Evolutionary conservation across 2,329 filamentous ascomycete species (phyloP).

Genomic region (Pyricularia grisea): DNA sequence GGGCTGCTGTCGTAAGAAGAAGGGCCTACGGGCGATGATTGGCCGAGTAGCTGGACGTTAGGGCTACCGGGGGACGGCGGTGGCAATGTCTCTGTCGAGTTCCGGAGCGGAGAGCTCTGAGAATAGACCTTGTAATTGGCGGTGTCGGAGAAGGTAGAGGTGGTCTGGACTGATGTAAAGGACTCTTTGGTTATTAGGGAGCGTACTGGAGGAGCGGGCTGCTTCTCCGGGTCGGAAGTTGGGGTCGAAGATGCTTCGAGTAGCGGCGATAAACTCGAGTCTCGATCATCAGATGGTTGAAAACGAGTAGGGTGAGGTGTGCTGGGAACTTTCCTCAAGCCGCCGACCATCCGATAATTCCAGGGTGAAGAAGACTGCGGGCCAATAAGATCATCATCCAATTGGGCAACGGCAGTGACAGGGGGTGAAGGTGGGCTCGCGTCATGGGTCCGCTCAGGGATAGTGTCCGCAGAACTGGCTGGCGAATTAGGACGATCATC

Average conservation of each 20-base stretch:
- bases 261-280: constrained; percentile 20
- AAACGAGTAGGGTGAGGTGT: constrained; percentile 22
- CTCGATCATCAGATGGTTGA: constrained; percentile 16
- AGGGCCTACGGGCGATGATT: constrained; percentile 37
- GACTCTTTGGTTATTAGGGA: constrained; percentile 21
- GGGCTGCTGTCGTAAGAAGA: constrained; percentile 25
- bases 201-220: background rate
- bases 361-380: constrained; percentile 36
- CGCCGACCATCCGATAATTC: constrained; percentile 45
- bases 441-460: constrained; percentile 33
- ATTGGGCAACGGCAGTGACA: constrained; percentile 18
- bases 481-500: constrained; percentile 35
- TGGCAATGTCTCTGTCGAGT: constrained; percentile 30
- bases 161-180: constrained; percentile 27
- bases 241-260: constrained; percentile 20
- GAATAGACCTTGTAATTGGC: constrained; percentile 47
- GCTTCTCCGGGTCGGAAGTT: background rate
- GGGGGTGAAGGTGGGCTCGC: constrained; percentile 19
- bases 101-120: constrained; percentile 32
- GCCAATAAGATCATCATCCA: constrained; percentile 22
- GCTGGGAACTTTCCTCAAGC: constrained; percentile 41
- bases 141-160: constrained; percentile 37
- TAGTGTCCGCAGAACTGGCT: constrained; percentile 29
- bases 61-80: constrained; percentile 31
- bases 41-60: constrained; percentile 43